Conservation (phyloP, 2,329 filamentous ascomycete genomes). For the Colletotrichum liriopes region DNA sequence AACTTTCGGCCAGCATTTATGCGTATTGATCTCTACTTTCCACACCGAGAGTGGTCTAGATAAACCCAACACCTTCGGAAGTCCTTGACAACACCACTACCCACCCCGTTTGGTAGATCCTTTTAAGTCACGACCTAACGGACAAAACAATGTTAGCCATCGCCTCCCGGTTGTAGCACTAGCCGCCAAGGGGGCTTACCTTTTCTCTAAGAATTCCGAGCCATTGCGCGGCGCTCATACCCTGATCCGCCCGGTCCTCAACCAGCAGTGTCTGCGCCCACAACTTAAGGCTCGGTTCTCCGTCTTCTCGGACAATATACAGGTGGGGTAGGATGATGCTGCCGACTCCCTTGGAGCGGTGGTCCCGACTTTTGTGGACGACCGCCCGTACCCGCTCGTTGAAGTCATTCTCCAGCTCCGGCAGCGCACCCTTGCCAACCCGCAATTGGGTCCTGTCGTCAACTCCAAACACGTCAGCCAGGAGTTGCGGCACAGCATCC, state of each 20-base stretch:
- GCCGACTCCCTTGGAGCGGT: conserved; percentile 88
- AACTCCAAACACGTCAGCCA: conserved; percentile 91
- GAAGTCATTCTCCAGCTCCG: conserved; percentile 94
- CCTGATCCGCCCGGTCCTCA: conserved; percentile 95
- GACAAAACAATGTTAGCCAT: conserved; percentile 10
- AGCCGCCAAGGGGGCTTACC: conserved; percentile 67
- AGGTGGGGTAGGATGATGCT: conserved; percentile 94
- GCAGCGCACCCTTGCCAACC: conserved; percentile 90
- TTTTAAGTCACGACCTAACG: conserved; percentile 28
- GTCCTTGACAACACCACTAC: background rate
- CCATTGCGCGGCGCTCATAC: conserved; percentile 93
- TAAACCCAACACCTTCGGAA: conserved; percentile 18
- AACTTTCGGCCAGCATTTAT: conserved; percentile 5
- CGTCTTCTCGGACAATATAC: conserved; percentile 95
- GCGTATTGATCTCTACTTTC: conserved; percentile 23
- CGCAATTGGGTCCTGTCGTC: conserved; percentile 87
- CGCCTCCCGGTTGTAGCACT: background rate
- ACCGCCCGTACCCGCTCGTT: conserved; percentile 94
- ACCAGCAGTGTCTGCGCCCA: conserved; percentile 98
- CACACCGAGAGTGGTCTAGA: conserved; percentile 28
- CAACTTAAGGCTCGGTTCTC: conserved; percentile 92
- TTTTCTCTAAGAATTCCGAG: conserved; percentile 94
- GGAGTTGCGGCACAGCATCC: conserved; percentile 90
- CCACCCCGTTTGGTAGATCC: background rate
- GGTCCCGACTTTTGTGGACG: conserved; percentile 91